phyloP scores from a whole-genome alignment of 2,329 filamentous ascomycete genomes.

The Akanthomyces dipterigenus region DNA sequence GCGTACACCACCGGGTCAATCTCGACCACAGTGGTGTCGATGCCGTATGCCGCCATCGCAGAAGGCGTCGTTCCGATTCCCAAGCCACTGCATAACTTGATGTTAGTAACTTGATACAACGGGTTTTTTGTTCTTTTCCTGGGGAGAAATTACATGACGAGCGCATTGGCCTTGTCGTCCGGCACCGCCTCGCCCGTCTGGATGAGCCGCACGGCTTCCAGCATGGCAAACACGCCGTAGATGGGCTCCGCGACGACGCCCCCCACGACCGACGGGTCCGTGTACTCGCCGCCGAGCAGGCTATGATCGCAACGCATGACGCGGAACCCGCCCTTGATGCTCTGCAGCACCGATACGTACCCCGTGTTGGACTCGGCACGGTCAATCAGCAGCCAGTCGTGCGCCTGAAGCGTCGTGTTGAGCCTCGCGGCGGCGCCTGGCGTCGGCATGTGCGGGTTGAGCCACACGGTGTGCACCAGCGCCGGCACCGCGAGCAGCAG shows the following conservation, averaged over 20 bases:
- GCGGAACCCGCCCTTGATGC: constrained; percentile 60
- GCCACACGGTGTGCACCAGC: constrained; percentile 60
- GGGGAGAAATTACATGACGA: constrained; percentile 71
- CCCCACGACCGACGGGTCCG: constrained; percentile 38
- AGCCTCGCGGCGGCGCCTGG: constrained; percentile 52
- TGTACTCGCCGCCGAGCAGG: constrained; percentile 88
- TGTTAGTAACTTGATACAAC: not conserved
- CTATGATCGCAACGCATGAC: constrained; percentile 92
- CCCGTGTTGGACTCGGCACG: constrained; percentile 82
- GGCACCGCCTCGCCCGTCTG: constrained; percentile 46
- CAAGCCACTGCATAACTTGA: constrained; percentile 54
- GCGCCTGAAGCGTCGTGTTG: constrained; percentile 56
- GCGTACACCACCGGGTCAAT: constrained; percentile 85
- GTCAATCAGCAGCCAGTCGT: constrained; percentile 71
- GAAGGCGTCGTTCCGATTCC: constrained; percentile 89
- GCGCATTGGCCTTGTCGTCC: constrained; percentile 66
- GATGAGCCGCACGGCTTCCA: constrained; percentile 83
- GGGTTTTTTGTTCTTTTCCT: no score
- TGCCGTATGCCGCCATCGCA: constrained; percentile 77
- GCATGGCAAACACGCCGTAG: constrained; percentile 92
- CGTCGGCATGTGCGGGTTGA: constrained; percentile 68
- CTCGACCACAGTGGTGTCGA: constrained; percentile 90
- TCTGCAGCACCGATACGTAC: constrained; percentile 87
- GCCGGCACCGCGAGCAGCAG: constrained; percentile 64
- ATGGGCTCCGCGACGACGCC: constrained; percentile 70